phyloP scores from a whole-genome alignment of 2,329 filamentous ascomycete species.

The Nemania bipapillata region DNA sequence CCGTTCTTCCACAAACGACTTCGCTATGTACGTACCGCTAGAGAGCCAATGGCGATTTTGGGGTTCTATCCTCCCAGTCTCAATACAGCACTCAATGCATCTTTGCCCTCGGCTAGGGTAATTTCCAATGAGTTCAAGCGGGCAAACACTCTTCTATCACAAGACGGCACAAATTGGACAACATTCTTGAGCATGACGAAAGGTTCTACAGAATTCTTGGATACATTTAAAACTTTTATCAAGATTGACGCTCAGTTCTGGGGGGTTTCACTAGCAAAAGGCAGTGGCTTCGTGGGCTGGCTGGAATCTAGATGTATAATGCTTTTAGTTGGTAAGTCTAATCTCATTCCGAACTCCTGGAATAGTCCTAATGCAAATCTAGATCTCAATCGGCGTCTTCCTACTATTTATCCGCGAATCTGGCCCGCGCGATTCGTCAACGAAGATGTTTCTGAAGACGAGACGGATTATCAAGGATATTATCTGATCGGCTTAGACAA shows the following conservation, averaged over 20 bases:
- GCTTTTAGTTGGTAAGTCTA: constrained; percentile 66
- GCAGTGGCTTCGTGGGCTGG: constrained; percentile 69
- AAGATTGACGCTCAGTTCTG: constrained; percentile 73
- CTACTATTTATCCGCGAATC: constrained; percentile 64
- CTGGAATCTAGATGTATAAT: constrained; percentile 69
- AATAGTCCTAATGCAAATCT: constrained; percentile 20
- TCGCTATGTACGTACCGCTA: constrained; percentile 64
- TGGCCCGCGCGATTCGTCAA: constrained; percentile 71
- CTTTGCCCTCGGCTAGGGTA: constrained; percentile 62
- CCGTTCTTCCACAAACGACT: constrained; percentile 66
- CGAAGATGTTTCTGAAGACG: constrained; percentile 42
- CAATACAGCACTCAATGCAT: constrained; percentile 68
- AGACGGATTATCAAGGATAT: constrained; percentile 66
- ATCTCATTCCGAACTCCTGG: not conserved
- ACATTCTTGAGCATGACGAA: constrained; percentile 52
- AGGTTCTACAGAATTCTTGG: constrained; percentile 62
- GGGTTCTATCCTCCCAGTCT: constrained; percentile 70
- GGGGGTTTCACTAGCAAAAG: constrained; percentile 66
- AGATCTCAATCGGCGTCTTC: constrained; percentile 67
- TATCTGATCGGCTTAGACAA: constrained; percentile 70
- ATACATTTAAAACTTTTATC: constrained; percentile 64
- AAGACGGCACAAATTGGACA: constrained; percentile 56
- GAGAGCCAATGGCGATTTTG: constrained; percentile 71
- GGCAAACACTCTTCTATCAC: constrained; percentile 57
- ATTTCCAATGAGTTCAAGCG: constrained; percentile 63